Evolutionary conservation across 805 yeast species (phyloP).

Genomic region (Candida insectorum): DNA sequence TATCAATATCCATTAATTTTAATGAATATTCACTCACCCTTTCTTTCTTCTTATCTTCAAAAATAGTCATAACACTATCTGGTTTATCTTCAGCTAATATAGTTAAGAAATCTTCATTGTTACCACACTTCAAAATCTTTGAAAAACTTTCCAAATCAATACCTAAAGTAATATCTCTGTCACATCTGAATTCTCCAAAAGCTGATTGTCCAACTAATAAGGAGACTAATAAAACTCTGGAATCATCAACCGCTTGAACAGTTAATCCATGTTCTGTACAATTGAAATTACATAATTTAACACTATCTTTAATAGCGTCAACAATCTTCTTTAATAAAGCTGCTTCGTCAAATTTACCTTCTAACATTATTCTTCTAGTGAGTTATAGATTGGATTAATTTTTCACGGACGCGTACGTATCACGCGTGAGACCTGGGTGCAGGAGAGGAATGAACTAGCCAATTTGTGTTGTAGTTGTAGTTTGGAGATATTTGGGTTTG

Average conservation of each 20-base stretch:
- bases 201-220: slow-evolving; percentile 84
- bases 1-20: slow-evolving; percentile 94
- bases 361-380: slow-evolving; percentile 59
- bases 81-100: slow-evolving; percentile 87
- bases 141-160: slow-evolving; percentile 83
- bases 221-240: slow-evolving; percentile 90
- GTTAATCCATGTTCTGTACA: slow-evolving; percentile 94
- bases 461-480: no score
- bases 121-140: slow-evolving; percentile 88
- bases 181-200: slow-evolving; percentile 91
- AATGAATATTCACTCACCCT: slow-evolving; percentile 88
- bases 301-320: slow-evolving; percentile 93
- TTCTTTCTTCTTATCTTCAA: slow-evolving; percentile 89
- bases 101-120: slow-evolving; percentile 83
- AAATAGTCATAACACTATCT: slow-evolving; percentile 72
- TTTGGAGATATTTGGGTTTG: no score
- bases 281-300: slow-evolving; percentile 92
- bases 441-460: background rate
- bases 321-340: slow-evolving; percentile 85
- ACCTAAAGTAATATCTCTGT: slow-evolving; percentile 88
- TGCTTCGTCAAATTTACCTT: slow-evolving; percentile 95
- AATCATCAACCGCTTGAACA: slow-evolving; percentile 96
- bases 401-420: slow-evolving; percentile 2
- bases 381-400: background rate
- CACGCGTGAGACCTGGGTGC: background rate